phyloP scores from a whole-genome alignment of 805 yeast species.

The Candida nemodendra region DNA sequence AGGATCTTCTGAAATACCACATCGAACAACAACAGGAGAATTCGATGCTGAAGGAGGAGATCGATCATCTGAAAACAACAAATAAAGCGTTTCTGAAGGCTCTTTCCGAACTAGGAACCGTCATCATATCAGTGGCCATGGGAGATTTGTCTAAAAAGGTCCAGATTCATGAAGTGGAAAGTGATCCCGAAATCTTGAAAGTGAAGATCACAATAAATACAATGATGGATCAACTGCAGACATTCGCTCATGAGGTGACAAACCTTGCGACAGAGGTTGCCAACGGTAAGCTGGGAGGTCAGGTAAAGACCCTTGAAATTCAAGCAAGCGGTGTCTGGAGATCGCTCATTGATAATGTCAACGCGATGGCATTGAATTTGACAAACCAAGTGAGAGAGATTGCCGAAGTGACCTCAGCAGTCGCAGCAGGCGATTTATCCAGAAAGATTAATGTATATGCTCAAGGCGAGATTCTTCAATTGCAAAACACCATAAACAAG shows the following conservation, averaged over 20 bases:
- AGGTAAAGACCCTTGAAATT: slow-evolving; percentile 61
- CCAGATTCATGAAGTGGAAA: slow-evolving; percentile 64
- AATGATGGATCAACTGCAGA: slow-evolving; percentile 85
- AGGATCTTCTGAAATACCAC: slow-evolving; percentile 14
- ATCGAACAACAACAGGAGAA: slow-evolving; percentile 17
- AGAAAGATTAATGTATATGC: slow-evolving; percentile 87
- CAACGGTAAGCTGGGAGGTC: slow-evolving; percentile 87
- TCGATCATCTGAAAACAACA: slow-evolving; percentile 36
- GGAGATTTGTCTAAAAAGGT: slow-evolving; percentile 86
- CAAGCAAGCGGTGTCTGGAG: slow-evolving; percentile 92
- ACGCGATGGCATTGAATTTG: slow-evolving; percentile 83
- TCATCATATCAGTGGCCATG: slow-evolving; percentile 83
- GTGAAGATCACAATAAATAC: slow-evolving; percentile 80
- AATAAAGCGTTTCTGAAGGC: slow-evolving; percentile 73
- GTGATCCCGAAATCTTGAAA: slow-evolving; percentile 75
- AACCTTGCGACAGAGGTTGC: slow-evolving; percentile 89
- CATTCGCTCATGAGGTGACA: slow-evolving; percentile 78
- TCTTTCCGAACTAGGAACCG: slow-evolving; percentile 77
- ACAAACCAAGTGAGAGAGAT: slow-evolving; percentile 87
- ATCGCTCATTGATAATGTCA: slow-evolving; percentile 77
- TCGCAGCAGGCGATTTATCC: slow-evolving; percentile 81
- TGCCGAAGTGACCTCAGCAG: slow-evolving; percentile 87
- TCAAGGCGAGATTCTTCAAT: slow-evolving; percentile 82
- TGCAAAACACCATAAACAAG: slow-evolving; percentile 83
- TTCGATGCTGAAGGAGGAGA: slow-evolving; percentile 12